These are phyloP conservation scores for Ascoidea tarda DNA, from an alignment of 805 yeast species.

Conservation along the genomic window DNA sequence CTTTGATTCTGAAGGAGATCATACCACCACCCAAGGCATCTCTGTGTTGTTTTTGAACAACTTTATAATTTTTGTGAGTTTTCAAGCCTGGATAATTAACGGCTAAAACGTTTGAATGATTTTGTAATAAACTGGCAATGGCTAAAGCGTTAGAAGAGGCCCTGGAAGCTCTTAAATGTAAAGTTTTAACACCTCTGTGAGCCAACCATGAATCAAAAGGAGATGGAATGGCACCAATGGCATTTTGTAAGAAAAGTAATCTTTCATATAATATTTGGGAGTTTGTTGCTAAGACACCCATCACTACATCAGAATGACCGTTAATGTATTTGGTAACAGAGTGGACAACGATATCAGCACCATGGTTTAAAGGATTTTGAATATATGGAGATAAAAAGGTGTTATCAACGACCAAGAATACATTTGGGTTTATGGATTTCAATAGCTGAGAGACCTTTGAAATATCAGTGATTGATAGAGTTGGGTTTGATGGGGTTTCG, in stretches of 20 bases:
- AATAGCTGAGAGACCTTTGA: conserved; percentile 43
- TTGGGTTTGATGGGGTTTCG: conserved; percentile 84
- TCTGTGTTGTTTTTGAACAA: conserved; percentile 66
- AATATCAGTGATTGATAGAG: conserved; percentile 68
- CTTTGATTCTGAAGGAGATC: conserved; percentile 76
- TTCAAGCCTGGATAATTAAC: conserved; percentile 81
- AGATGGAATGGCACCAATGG: conserved; percentile 80
- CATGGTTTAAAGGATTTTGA: conserved; percentile 69
- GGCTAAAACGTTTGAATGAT: conserved; percentile 36
- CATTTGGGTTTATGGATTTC: conserved; percentile 24
- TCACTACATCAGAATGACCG: conserved; percentile 86
- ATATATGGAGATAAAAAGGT: conserved; percentile 80
- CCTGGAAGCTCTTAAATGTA: conserved; percentile 66
- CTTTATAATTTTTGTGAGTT: conserved; percentile 44
- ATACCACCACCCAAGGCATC: conserved; percentile 85
- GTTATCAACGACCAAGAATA: conserved; percentile 69
- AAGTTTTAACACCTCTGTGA: conserved; percentile 81
- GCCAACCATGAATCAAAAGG: conserved; percentile 90
- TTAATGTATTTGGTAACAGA: conserved; percentile 84
- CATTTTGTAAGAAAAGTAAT: conserved; percentile 71
- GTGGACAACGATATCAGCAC: conserved; percentile 82
- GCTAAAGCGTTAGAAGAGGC: conserved; percentile 51
- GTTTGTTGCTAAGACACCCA: conserved; percentile 72
- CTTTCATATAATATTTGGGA: conserved; percentile 41
- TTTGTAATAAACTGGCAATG: conserved; percentile 49